These are phyloP conservation scores for Cymbopogon flexuosus DNA, from an alignment of 202 grass and related monocot species.

Conservation along the genomic window DNA sequence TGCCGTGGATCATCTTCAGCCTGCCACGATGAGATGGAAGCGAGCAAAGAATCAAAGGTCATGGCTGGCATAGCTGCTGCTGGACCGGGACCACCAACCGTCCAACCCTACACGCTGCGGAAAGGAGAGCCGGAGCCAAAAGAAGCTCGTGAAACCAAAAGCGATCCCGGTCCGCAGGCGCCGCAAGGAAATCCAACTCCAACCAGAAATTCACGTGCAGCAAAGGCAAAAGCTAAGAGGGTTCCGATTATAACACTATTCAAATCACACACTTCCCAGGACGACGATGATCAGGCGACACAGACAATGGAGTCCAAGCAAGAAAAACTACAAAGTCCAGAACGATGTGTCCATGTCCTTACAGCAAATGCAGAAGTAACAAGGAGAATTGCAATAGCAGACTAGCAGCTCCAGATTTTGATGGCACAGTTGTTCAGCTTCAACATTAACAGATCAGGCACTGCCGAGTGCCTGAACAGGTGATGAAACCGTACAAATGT, in stretches of 20 bases:
- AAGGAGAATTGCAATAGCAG: no score
- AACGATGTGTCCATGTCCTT: neutral
- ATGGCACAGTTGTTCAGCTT: neutral
- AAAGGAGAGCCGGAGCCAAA: neutral
- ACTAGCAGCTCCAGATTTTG: neutral
- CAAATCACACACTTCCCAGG: neutral
- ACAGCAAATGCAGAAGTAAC: neutral
- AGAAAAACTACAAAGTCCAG: neutral
- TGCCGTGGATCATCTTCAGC: neutral
- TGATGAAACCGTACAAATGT: no score
- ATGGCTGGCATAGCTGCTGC: neutral
- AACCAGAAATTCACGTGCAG: conserved; percentile 3
- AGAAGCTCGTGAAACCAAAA: conserved; percentile 21
- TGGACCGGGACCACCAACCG: neutral
- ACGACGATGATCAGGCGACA: neutral
- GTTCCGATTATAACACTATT: neutral
- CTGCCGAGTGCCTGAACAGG: no score
- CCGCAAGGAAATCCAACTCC: neutral
- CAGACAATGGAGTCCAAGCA: neutral
- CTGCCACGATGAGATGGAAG: neutral
- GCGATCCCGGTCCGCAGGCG: neutral
- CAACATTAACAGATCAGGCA: no score
- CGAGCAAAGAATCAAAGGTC: neutral
- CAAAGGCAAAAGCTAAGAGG: neutral
- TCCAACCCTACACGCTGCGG: neutral